These are phyloP conservation scores for Fusarium tuaranense DNA, from an alignment of 2,329 filamentous ascomycete species.

Conservation along the genomic window DNA sequence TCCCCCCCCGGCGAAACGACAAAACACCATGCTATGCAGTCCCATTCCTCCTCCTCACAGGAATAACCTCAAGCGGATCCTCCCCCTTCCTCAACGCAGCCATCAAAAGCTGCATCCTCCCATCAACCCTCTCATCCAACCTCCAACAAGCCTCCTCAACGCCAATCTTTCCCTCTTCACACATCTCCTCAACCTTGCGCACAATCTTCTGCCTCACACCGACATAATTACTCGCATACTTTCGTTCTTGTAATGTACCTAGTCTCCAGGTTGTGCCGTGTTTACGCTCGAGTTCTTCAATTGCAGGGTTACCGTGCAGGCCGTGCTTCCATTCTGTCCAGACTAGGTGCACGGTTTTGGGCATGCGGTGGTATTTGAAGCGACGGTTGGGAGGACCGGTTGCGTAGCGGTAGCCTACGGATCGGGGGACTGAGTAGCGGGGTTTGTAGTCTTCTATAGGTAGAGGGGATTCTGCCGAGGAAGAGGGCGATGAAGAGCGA, in stretches of 20 bases:
- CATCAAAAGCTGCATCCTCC: conserved; percentile 40
- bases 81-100: conserved; percentile 29
- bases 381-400: conserved; percentile 21
- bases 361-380: conserved; percentile 41
- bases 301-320: conserved; percentile 31
- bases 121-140: conserved; percentile 39
- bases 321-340: conserved; percentile 44
- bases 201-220: conserved; percentile 39
- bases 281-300: conserved; percentile 35
- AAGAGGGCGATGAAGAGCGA: neutral
- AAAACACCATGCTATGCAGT: neutral
- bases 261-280: conserved; percentile 39
- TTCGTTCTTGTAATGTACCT: conserved; percentile 30
- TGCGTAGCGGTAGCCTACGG: conserved; percentile 28
- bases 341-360: conserved; percentile 36
- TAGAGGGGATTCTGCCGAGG: neutral
- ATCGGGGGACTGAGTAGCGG: conserved; percentile 36
- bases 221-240: conserved; percentile 45
- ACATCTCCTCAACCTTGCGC: conserved; percentile 34
- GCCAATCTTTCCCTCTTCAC: neutral
- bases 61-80: conserved; percentile 40
- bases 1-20: neutral
- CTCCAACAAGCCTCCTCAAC: conserved; percentile 19
- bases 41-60: neutral
- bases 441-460: conserved; percentile 5